These are phyloP conservation scores for Trichophyton rubrum DNA, from an alignment of 2,329 filamentous ascomycete genomes.

Conservation along the genomic window DNA sequence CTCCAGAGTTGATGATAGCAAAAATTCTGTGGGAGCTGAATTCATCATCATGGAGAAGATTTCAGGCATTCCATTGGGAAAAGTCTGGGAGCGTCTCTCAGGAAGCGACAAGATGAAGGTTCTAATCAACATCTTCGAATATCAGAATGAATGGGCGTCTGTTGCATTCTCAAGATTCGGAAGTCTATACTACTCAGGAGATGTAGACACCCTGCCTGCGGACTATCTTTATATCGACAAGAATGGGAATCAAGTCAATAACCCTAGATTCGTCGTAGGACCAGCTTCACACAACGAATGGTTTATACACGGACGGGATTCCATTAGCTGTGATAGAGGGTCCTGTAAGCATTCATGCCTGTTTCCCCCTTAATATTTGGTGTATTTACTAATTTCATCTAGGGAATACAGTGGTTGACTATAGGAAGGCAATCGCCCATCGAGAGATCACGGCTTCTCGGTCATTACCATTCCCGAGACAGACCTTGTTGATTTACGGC, in stretches of 20 bases:
- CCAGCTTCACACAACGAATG: constrained; percentile 19
- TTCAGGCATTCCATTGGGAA: constrained; percentile 6
- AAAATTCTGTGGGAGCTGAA: constrained; percentile 12
- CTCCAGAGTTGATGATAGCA: constrained; percentile 7
- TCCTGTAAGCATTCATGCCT: constrained; percentile 16
- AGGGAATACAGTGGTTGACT: constrained; percentile 18
- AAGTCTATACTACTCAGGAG: constrained; percentile 18
- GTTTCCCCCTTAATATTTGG: background rate
- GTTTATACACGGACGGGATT: constrained; percentile 17
- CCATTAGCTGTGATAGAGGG: constrained; percentile 16
- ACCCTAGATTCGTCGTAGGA: constrained; percentile 19
- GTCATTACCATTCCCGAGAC: constrained; percentile 15
- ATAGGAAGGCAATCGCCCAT: constrained; percentile 17
- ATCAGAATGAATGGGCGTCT: constrained; percentile 20
- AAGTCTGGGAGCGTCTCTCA: constrained; percentile 18
- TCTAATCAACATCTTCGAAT: constrained; percentile 18
- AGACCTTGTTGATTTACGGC: constrained; percentile 20
- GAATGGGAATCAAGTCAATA: constrained; percentile 12
- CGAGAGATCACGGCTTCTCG: constrained; percentile 18
- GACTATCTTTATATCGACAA: constrained; percentile 17
- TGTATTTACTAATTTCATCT: constrained; percentile 6
- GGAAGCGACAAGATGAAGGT: constrained; percentile 17
- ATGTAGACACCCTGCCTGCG: constrained; percentile 13
- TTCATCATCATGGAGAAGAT: constrained; percentile 22
- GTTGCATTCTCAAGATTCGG: constrained; percentile 22